phyloP scores from a whole-genome alignment of 768 basidiomycete species.

The Lentinula detonsa region DNA sequence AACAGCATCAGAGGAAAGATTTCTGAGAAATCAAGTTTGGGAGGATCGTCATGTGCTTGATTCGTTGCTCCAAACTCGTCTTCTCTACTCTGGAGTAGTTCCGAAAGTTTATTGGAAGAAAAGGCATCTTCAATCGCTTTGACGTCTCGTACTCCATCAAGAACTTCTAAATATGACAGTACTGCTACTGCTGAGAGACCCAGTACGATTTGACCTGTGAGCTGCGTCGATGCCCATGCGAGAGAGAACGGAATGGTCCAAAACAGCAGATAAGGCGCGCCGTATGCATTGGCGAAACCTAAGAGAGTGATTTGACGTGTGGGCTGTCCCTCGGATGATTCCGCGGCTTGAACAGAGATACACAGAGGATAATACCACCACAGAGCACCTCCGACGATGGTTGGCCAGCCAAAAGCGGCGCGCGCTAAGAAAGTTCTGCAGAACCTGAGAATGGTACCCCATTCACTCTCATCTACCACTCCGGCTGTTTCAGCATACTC shows the following conservation, averaged over 20 bases:
- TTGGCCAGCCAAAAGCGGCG: slow-evolving; percentile 40
- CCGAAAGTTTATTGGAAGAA: slow-evolving; percentile 37
- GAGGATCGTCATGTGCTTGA: slow-evolving; percentile 15
- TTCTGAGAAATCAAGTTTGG: slow-evolving; percentile 55
- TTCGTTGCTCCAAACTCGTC: slow-evolving; percentile 21
- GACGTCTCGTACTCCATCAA: slow-evolving; percentile 79
- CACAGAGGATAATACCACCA: slow-evolving; percentile 78
- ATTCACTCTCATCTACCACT: slow-evolving; percentile 29
- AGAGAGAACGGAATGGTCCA: slow-evolving; percentile 61
- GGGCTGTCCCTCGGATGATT: slow-evolving; percentile 22
- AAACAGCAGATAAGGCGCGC: slow-evolving; percentile 82
- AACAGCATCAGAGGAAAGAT: slow-evolving; percentile 71
- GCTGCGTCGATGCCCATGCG: slow-evolving; percentile 63
- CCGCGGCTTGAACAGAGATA: slow-evolving; percentile 48
- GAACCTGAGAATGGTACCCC: slow-evolving; percentile 39
- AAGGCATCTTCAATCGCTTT: slow-evolving; percentile 46
- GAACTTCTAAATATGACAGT: slow-evolving; percentile 71
- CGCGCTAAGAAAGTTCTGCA: slow-evolving; percentile 61
- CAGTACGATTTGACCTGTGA: slow-evolving; percentile 79
- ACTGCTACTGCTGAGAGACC: slow-evolving; percentile 58
- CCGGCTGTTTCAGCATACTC: slow-evolving; percentile 71
- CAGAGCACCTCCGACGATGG: slow-evolving; percentile 47
- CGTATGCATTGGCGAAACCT: slow-evolving; percentile 88
- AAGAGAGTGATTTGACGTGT: slow-evolving; percentile 51
- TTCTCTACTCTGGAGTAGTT: neutral